These are phyloP conservation scores for Trichoderma semiorbis DNA, from an alignment of 2,329 filamentous ascomycete species.

Conservation along the genomic window DNA sequence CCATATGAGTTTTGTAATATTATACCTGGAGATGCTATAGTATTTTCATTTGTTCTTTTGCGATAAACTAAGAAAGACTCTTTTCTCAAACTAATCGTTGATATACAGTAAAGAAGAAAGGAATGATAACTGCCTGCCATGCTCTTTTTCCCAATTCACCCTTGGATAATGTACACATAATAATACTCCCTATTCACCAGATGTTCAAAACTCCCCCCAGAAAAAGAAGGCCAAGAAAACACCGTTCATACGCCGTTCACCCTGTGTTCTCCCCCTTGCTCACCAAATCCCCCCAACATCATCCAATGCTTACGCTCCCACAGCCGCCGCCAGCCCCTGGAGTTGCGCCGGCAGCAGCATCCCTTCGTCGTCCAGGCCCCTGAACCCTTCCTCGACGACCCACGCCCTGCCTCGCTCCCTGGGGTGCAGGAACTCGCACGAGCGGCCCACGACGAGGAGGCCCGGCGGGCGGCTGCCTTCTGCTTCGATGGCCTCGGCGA, in stretches of 20 bases:
- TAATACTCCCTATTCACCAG: background rate
- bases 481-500: constrained; percentile 78
- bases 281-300: background rate
- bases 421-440: constrained; percentile 73
- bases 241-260: background rate
- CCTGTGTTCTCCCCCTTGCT: background rate
- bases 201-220: background rate
- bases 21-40: background rate
- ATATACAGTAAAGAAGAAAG: background rate
- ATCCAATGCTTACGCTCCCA: background rate
- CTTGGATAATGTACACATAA: background rate
- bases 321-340: background rate
- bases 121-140: background rate
- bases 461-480: constrained; percentile 89
- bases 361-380: constrained; percentile 64
- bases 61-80: background rate
- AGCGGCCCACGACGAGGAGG: constrained; percentile 76
- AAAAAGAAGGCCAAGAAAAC: background rate
- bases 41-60: background rate
- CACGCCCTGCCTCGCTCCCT: constrained; percentile 61
- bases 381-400: constrained; percentile 85
- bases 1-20: background rate
- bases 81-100: background rate
- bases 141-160: background rate
- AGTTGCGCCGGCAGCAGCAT: constrained; percentile 24